A percentile compares a stretch with the other conserved stretches of the same genome.
Evolutionary conservation across 805 yeast genomes (phyloP).

Genomic region (Henningerozyma blattae): DNA sequence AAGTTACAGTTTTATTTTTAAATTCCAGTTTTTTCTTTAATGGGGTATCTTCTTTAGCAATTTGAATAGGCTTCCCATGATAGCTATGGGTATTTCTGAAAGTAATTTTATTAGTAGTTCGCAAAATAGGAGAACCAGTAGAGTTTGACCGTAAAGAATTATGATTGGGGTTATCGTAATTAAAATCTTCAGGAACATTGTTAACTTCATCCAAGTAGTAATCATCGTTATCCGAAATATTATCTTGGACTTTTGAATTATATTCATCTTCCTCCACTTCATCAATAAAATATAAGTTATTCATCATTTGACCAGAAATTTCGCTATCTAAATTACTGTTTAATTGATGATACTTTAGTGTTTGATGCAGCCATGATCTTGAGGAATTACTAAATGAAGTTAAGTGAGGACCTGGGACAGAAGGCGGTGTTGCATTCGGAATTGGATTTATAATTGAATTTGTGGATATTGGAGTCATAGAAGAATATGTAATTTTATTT

Average conservation of each 20-base stretch:
- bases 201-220: slow-evolving; percentile 42
- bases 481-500: too few species aligned
- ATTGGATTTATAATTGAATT: too few species aligned
- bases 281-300: slow-evolving; percentile 22
- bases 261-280: slow-evolving; percentile 25
- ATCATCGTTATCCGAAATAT: slow-evolving; percentile 24
- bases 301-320: slow-evolving; percentile 22
- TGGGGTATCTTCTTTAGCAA: slow-evolving; percentile 20
- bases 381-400: too few species aligned
- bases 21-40: slow-evolving; percentile 26
- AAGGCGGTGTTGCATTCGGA: too few species aligned
- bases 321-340: slow-evolving; percentile 27
- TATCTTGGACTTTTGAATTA: slow-evolving; percentile 14
- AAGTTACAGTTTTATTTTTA: slow-evolving; percentile 29
- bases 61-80: slow-evolving; percentile 18
- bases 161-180: slow-evolving; percentile 20
- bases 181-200: slow-evolving; percentile 34
- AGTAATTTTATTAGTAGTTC: too few species aligned
- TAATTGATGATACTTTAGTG: slow-evolving; percentile 29
- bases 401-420: too few species aligned
- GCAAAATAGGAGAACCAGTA: slow-evolving; percentile 4
- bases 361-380: too few species aligned
- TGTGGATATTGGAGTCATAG: too few species aligned
- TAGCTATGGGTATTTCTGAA: slow-evolving; percentile 24
- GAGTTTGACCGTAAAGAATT: slow-evolving; percentile 4